Evolutionary conservation across 1,139 yeast genomes (phyloP), one percentile per base, ranked within the genome.

Genomic region (Lodderomyces parapsilosis): DNA sequence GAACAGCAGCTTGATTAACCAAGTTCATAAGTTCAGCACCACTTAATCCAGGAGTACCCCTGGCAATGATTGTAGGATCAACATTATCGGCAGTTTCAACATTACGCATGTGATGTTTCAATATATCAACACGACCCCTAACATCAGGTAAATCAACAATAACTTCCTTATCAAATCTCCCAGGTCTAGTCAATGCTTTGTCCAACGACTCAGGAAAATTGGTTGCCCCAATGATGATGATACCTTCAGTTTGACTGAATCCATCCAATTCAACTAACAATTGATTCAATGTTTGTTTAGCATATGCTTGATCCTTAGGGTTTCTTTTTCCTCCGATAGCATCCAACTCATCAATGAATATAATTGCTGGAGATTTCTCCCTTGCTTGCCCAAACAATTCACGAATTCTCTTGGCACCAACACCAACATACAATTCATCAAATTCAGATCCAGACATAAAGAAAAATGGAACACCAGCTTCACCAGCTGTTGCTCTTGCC

Each of bases 401-500:
- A 54, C 99, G 81, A 43, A 94, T 94, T 60, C 99, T 81, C 66
- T 91, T 93, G 45, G 99, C 99, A 60, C 99, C 99, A 32, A 94
- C 99, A 62, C 99, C 99, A 30, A 94, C 99, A 57, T 91, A 94
- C 52, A 94, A 79, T 63, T 94, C 99, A 62, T 94, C 99, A 60
- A 94, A 94, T 64, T 94, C 99, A 2, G 97, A 89, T 40, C 99
- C 99, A 4, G 96, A 86, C 98, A 93, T 91, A 66, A 91, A 93
- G 66, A 93, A 93, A 61, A 94, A 94, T 23, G 98, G 99, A 24
- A 93, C 99, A 39, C 96, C 99, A 2, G 99, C 99, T 66, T 94
- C 99, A 48, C 99, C 99, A 9, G 99, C 99, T 32, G 97, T 95
- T 15, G 99, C 99, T 55, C 99, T 80, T 1, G 99, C 99, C 49